Evolutionary conservation across 2,329 filamentous ascomycete genomes (phyloP).

Genomic region (Epichloe hybrida): DNA sequence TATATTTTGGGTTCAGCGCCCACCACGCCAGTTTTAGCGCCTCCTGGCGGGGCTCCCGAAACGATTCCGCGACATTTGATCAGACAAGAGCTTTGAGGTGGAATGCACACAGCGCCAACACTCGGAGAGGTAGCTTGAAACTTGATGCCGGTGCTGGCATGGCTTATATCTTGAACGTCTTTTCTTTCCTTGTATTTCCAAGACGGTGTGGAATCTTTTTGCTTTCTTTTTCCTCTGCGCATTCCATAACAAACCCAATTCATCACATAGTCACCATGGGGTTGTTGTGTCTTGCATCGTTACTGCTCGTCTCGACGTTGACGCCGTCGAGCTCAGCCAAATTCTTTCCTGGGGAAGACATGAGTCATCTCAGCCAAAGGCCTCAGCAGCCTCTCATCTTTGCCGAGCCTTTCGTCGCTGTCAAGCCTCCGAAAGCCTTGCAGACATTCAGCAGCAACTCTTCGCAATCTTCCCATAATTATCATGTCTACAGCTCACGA

Average conservation of each 20-base stretch:
- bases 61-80: neutral
- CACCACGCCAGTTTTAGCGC: neutral
- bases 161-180: neutral
- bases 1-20: too few species aligned
- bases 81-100: neutral
- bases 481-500: constrained; percentile 23
- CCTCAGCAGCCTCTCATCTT: neutral
- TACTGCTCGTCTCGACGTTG: neutral
- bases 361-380: neutral
- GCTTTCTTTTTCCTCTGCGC: too few species aligned
- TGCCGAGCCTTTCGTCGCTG: neutral
- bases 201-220: too few species aligned
- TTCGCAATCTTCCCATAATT: constrained; percentile 18
- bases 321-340: neutral
- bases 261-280: neutral
- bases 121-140: too few species aligned
- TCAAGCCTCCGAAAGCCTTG: neutral
- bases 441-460: neutral
- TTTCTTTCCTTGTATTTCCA: neutral
- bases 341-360: neutral
- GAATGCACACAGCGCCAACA: neutral
- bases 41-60: neutral
- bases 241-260: neutral
- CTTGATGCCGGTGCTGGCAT: neutral
- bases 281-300: neutral